Evolutionary conservation across 1,284 basidiomycete species (phyloP), one percentile per base, ranked within the genome.

Genomic region (Thelephora terrestris): DNA sequence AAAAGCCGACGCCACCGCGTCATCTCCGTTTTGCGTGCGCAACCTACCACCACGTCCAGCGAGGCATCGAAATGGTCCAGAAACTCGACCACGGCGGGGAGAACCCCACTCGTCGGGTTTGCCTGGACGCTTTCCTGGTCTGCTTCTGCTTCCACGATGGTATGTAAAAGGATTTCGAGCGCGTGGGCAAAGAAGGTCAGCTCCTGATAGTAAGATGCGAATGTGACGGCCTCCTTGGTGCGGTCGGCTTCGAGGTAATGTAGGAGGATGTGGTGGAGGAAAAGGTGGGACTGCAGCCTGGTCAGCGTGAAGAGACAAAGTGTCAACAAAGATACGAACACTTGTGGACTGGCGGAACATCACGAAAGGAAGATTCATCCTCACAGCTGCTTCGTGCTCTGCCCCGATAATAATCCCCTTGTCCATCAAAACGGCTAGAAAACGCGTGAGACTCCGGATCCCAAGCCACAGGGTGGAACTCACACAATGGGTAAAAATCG

Each of bases 381-480:
- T 78, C 20, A 85, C 73, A 2, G 81, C 85, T 2, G 81, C 78
- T 62, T 96, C 92, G 48, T 94, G 81, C 57, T 98, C 93, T 35
- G 90, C 90, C 7, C 95, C 96, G 49, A 99, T 93, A 53, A 99
- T 91, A 56, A 99, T 96, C 0, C 94, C 96, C 62, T 97, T 98
- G 63, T 98, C 93, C 88, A 99, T 95, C 18, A 99, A 74, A 5
- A 96, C 91, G 51, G 93, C 92, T 95, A 54, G 12, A 39, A 40
- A 29, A 27, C 38, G 16, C 16, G 14, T 24, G 4, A 36, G 32
- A 32, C 42, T 7, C 12, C 9, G 46, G 50, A 46, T 40, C 46
- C 23, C n/a, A 37, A 50, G n/a, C 38, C 35, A 7, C 42, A 47
- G 44, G 49, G 12, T 46, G 49, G 27, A 23, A 72, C 91, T 69